Percentiles rank a stretch among this genome's conserved stretches.
phyloP scores from a whole-genome alignment of 768 basidiomycete genomes.

The Suillus variegatus region DNA sequence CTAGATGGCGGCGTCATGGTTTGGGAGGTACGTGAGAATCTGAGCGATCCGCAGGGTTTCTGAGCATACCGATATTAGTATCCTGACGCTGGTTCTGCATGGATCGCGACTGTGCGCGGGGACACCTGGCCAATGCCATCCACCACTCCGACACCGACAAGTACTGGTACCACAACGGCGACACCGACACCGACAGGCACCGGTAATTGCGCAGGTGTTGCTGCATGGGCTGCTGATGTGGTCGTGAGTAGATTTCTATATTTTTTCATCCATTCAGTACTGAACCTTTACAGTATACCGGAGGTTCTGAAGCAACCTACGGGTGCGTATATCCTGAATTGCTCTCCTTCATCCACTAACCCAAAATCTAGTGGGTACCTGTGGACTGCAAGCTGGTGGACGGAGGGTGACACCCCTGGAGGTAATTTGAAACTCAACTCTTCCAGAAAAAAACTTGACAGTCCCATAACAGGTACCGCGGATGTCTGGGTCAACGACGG shows the following conservation, averaged over 20 bases:
- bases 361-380: slow-evolving; percentile 38
- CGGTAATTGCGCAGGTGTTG: slow-evolving; percentile 39
- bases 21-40: slow-evolving; percentile 36
- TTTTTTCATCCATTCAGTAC: not conserved
- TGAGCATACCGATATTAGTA: slow-evolving; percentile 26
- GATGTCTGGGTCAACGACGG: slow-evolving; percentile 63
- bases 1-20: slow-evolving; percentile 40
- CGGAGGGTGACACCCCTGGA: slow-evolving; percentile 36
- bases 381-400: slow-evolving; percentile 52
- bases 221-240: slow-evolving; percentile 39
- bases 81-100: slow-evolving; percentile 38
- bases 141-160: slow-evolving; percentile 8
- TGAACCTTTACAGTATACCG: slow-evolving; percentile 37
- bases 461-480: slow-evolving; percentile 37
- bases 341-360: not conserved
- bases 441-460: not conserved
- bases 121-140: slow-evolving; percentile 34
- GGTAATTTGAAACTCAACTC: slow-evolving; percentile 14
- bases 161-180: slow-evolving; percentile 7
- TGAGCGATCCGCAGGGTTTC: not conserved
- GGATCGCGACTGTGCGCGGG: slow-evolving; percentile 41
- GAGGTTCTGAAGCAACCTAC: slow-evolving; percentile 42
- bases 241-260: slow-evolving; percentile 31
- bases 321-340: slow-evolving; percentile 29
- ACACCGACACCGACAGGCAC: slow-evolving; percentile 19